Base-by-base conservation (phyloP, 768 basidiomycete species). In the Tylopilus sp. region DNA sequence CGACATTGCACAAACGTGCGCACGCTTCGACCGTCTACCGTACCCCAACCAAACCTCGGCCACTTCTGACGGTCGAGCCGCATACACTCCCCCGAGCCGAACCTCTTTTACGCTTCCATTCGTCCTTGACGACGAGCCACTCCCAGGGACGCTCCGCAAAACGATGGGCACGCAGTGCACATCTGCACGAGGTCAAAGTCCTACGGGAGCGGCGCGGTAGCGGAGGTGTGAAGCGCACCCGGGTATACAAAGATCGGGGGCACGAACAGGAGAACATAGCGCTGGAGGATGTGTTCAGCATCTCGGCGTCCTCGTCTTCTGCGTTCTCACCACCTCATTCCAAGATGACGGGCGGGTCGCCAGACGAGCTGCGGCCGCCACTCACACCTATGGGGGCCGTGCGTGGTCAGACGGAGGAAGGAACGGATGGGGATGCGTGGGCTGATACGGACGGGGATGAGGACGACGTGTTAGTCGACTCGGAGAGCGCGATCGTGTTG, bases 151-250 rank as follows among this genome's bases (percentile, higher is more conserved):
- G 78, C 48, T 74, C 73, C 0, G 76, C 78, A 17, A 79, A 76
- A 54, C 75, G 75, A 33, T 83, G 82, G 78, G 85, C 85, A 20
- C 72, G 82, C 33, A 83, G 73, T 0, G 81, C 86, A 3, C 86
- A 88, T 71, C 57, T 88, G 41, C 86, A 88, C 55, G 82, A 85
- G 60, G 79, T 86, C 51, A 76, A 72, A 47, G 40, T 51, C 1
- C 17, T 33, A 10, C 56, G 47, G 3, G 60, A 56, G 44, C 45
- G 56, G 38, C 41, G 53, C 4, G 15, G 55, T 3, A 56, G 55
- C 21, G 50, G 47, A 3, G 33, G 47, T 2, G 52, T 40, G 17
- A 65, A 39, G 25, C 55, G 52, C 0, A n/a, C 38, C 9, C 48
- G 39, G 8, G 31, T 7, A 10, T 10, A 56, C 40, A 53, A 23